Evolutionary conservation across 495 filamentous ascomycete species (phyloP).

Genomic region (Penicillium silybi): DNA sequence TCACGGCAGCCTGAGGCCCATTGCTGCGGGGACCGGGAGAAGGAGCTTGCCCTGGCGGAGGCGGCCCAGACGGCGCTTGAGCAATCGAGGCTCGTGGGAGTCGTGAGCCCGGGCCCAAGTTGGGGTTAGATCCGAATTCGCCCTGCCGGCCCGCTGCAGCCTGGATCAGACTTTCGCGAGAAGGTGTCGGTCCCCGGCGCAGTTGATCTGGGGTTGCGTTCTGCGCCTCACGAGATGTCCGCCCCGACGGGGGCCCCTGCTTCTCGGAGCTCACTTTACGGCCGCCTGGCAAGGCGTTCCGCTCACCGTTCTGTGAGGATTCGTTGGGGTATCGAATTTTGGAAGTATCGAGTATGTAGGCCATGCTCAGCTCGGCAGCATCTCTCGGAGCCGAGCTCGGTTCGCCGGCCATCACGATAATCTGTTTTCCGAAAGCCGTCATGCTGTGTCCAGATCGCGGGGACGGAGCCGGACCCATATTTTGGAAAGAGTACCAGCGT

Average conservation of each 20-base stretch:
- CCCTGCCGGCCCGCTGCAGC: slow-evolving; percentile 22
- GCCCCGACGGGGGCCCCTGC: slow-evolving; percentile 29
- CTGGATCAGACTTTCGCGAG: slow-evolving; percentile 51
- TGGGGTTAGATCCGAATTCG: slow-evolving; percentile 29
- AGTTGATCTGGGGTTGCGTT: slow-evolving; percentile 49
- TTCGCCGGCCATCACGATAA: slow-evolving; percentile 90
- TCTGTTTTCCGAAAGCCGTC: slow-evolving; percentile 87
- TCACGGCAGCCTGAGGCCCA: slow-evolving; percentile 30
- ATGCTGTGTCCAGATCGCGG: slow-evolving; percentile 94
- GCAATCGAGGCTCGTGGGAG: slow-evolving; percentile 67
- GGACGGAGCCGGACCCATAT: slow-evolving; percentile 96
- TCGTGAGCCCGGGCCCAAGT: slow-evolving; percentile 52
- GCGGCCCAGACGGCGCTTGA: slow-evolving; percentile 73
- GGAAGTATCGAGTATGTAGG: slow-evolving; percentile 86
- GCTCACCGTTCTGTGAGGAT: slow-evolving; percentile 47
- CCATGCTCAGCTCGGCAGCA: slow-evolving; percentile 76
- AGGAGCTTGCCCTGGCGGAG: slow-evolving; percentile 82
- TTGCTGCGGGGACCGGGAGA: slow-evolving; percentile 64
- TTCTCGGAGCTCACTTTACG: slow-evolving; percentile 42
- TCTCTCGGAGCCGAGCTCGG: slow-evolving; percentile 82
- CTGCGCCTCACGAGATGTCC: slow-evolving; percentile 61
- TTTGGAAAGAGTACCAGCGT: slow-evolving; percentile 99
- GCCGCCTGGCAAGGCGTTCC: slow-evolving; percentile 21
- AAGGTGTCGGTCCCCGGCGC: slow-evolving; percentile 45
- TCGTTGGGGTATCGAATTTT: slow-evolving; percentile 96